Conservation (phyloP, 1,284 basidiomycete genomes). For the Boletus semigastroideus region DNA sequence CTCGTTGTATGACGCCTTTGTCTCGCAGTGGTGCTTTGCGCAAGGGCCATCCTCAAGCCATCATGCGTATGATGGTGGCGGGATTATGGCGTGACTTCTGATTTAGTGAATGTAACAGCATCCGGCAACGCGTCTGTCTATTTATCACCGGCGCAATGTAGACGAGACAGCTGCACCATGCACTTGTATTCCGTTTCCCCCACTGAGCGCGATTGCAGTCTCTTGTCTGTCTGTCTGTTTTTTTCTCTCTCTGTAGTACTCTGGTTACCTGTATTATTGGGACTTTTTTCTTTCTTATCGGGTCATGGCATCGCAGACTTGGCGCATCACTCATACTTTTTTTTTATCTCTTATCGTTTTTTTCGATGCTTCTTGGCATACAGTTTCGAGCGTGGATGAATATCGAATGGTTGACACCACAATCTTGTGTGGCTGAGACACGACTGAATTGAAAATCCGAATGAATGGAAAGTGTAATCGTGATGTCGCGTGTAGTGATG, state of each 20-base stretch:
- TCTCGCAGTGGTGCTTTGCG: slow-evolving; percentile 71
- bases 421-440: too few species aligned
- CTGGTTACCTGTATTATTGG: background rate
- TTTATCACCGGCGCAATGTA: background rate
- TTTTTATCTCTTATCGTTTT: too few species aligned
- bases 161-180: too few species aligned
- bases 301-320: background rate
- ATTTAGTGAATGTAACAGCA: slow-evolving; percentile 3
- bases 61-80: slow-evolving; percentile 8
- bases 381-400: background rate
- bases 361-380: background rate
- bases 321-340: background rate
- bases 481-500: too few species aligned
- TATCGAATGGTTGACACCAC: background rate
- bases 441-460: too few species aligned
- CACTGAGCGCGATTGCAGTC: too few species aligned
- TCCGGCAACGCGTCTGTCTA: background rate
- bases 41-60: slow-evolving; percentile 33
- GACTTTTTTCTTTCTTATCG: background rate
- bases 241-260: too few species aligned
- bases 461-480: too few species aligned
- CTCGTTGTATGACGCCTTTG: slow-evolving; percentile 58
- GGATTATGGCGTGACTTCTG: slow-evolving; percentile 20
- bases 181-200: too few species aligned
- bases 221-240: too few species aligned